Base-by-base conservation (phyloP, 768 basidiomycete species). In the Rhizopogon vulgaris region DNA sequence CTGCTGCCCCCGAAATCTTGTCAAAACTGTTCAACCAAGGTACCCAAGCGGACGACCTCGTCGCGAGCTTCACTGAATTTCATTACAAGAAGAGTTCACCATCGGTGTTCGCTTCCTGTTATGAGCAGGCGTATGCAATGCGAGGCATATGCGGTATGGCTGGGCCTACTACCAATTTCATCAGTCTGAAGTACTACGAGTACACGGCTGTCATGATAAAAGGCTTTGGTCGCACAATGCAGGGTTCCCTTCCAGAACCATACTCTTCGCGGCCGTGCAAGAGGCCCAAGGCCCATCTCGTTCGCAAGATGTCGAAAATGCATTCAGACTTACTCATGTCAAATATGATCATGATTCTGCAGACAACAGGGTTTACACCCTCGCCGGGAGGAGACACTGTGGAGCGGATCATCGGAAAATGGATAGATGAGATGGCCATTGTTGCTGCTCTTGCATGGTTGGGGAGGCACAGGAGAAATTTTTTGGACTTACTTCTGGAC, bases 21-120 rank as follows among this genome's bases (percentile, higher is more conserved):
- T 46, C 43, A 3, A 22, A 14, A 7, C 8, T 46, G 6, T 32
- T 46, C 43, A 32, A 46, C 18, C 5, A 32, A 15, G 30, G 14
- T 18, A 46, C 43, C 2, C 4, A 3, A 8, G 8, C 30, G 22
- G 43, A 46, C 22, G 2, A 0, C 14, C 4, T 1, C 15, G 4
- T 63, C 51, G 54, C 68, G 41, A 52, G 67, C 56, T 68, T 68
- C 60, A 66, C 71, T 24, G 61, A 60, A 22, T 54, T 69, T 42
- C 61, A 59, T 25, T 56, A 70, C 38, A 56, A 71, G 46, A 58
- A 69, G 32, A 4, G 10, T 14, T 48, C 7, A 3, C 10, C 4
- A 11, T 17, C 36, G 30, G 3, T 0, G 27, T 25, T 22, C 22
- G 3, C 36, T 42, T 55, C 25, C 7, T 37, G n/a, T 15, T 17